Percentiles rank a stretch among this genome's conserved stretches.
These are phyloP conservation scores for Xylaria sp. DNA, from an alignment of 2,329 filamentous ascomycete genomes.

Conservation along the genomic window DNA sequence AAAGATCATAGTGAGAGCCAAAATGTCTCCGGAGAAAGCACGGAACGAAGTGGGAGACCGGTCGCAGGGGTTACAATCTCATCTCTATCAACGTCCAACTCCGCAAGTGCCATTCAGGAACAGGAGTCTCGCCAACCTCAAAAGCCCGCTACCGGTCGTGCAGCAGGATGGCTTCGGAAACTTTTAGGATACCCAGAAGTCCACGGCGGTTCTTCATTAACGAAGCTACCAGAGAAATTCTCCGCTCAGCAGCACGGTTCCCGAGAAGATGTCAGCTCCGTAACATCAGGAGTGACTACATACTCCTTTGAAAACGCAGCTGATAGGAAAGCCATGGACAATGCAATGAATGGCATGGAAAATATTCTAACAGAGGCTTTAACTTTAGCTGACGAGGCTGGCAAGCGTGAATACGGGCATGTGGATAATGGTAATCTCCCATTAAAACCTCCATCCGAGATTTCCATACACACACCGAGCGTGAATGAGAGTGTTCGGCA, in stretches of 20 bases:
- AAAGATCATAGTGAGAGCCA: neutral
- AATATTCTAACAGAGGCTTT: constrained; percentile 60
- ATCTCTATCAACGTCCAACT: constrained; percentile 5
- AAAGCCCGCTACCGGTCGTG: constrained; percentile 39
- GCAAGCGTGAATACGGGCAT: constrained; percentile 49
- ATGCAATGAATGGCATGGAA: constrained; percentile 55
- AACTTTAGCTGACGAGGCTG: constrained; percentile 55
- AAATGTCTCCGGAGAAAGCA: neutral
- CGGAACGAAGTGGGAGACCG: constrained; percentile 22
- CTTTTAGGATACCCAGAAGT: constrained; percentile 42
- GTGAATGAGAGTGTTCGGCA: constrained; percentile 37
- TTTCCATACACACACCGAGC: constrained; percentile 32
- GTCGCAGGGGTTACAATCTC: constrained; percentile 30
- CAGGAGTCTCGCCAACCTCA: constrained; percentile 33
- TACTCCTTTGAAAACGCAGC: constrained; percentile 45
- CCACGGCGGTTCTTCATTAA: constrained; percentile 36
- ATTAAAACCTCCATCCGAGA: constrained; percentile 35
- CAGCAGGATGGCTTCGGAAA: constrained; percentile 46
- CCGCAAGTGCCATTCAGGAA: constrained; percentile 17
- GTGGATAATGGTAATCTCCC: constrained; percentile 40
- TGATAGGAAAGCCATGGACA: constrained; percentile 42
- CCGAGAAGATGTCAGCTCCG: constrained; percentile 30
- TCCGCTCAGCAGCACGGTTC: constrained; percentile 41
- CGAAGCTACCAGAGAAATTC: constrained; percentile 44
- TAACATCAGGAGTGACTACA: constrained; percentile 42